Evolutionary conservation across 768 basidiomycete genomes (phyloP).

Genomic region (Psilocybe sp.): DNA sequence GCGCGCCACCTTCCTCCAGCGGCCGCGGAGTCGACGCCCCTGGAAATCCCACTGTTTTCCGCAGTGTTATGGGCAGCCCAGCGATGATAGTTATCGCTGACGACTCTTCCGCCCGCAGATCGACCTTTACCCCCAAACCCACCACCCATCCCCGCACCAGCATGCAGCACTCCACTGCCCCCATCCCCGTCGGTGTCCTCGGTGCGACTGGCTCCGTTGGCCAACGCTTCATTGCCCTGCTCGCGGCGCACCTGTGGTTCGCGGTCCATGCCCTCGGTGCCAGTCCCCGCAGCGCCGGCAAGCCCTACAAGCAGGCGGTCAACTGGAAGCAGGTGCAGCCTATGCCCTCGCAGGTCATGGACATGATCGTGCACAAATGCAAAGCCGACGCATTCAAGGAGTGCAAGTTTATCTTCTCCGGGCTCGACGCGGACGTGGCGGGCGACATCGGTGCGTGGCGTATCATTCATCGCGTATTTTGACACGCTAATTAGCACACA

Average conservation of each 20-base stretch:
- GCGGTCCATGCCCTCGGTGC: constrained; percentile 84
- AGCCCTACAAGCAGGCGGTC: constrained; percentile 67
- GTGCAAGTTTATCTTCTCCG: constrained; percentile 89
- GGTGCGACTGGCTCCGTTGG: constrained; percentile 95
- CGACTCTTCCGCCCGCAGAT: constrained; percentile 21
- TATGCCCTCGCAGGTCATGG: constrained; percentile 63
- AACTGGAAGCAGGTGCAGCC: constrained; percentile 87
- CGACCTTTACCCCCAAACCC: constrained; percentile 16
- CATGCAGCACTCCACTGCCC: constrained; percentile 24
- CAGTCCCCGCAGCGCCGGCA: constrained; percentile 83
- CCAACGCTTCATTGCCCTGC: constrained; percentile 89
- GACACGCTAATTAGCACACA: too few species aligned
- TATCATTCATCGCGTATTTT: too few species aligned
- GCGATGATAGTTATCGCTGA: constrained; percentile 20
- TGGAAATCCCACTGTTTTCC: background rate
- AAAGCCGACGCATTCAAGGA: constrained; percentile 71
- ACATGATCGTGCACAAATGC: constrained; percentile 74
- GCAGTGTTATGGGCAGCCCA: background rate
- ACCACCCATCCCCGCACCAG: constrained; percentile 33
- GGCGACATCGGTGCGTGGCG: constrained; percentile 80
- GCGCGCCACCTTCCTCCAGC: constrained; percentile 4
- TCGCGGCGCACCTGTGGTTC: constrained; percentile 90
- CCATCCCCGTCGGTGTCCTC: constrained; percentile 65
- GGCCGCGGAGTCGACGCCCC: background rate
- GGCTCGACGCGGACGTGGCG: constrained; percentile 93